These are phyloP conservation scores for Penicillium sp. DNA, from an alignment of 2,329 filamentous ascomycete genomes.

Conservation along the genomic window DNA sequence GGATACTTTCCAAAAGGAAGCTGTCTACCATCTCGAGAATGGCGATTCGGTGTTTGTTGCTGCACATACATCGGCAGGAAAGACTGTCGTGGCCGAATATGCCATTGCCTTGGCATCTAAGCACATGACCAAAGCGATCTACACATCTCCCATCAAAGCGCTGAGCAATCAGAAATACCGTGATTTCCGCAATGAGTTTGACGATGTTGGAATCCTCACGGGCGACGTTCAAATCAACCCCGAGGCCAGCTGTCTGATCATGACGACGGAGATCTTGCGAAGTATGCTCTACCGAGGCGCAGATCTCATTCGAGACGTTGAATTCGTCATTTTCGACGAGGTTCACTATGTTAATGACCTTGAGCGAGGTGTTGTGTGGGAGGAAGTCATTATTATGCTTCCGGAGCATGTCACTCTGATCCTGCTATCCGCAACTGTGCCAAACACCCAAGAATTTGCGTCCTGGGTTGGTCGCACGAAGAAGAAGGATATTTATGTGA, in stretches of 20 bases:
- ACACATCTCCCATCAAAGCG: constrained; percentile 97
- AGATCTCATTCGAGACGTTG: constrained; percentile 92
- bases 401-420: constrained; percentile 96
- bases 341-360: constrained; percentile 98
- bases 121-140: constrained; percentile 99
- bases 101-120: constrained; percentile 94
- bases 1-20: constrained; percentile 97
- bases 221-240: constrained; percentile 97
- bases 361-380: constrained; percentile 96
- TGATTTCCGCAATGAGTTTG: constrained; percentile 84
- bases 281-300: constrained; percentile 98
- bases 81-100: constrained; percentile 97
- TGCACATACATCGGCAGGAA: constrained; percentile 94
- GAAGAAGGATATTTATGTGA: constrained; percentile 98
- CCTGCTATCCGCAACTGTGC: constrained; percentile 89
- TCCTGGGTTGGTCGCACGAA: constrained; percentile 98
- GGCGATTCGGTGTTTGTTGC: constrained; percentile 98
- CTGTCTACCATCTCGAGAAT: constrained; percentile 92
- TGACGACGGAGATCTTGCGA: constrained; percentile 96
- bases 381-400: constrained; percentile 99
- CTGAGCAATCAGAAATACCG: constrained; percentile 98
- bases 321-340: constrained; percentile 98
- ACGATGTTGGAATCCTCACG: constrained; percentile 93
- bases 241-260: constrained; percentile 95
- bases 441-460: constrained; percentile 95